Evolutionary conservation across 306 rosid genomes (phyloP).

Genomic region (Oemleria cerasiformis): DNA sequence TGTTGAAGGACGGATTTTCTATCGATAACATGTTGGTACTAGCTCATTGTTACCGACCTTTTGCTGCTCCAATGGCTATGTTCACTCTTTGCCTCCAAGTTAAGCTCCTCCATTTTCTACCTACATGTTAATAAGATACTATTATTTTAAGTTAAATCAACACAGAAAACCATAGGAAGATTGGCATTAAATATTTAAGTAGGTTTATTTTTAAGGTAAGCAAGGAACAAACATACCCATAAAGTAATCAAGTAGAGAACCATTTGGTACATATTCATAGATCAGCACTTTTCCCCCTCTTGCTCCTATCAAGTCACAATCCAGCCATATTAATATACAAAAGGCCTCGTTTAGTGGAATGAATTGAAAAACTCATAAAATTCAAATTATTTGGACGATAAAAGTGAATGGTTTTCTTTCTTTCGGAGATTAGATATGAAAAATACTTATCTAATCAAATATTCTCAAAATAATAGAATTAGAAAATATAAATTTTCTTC

Average conservation of each 20-base stretch:
- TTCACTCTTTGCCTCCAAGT: constrained; percentile 77
- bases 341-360: no score
- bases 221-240: constrained; percentile 40
- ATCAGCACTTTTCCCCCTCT: constrained; percentile 53
- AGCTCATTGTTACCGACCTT: constrained; percentile 32
- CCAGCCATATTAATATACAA: constrained; percentile 1
- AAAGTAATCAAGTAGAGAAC: constrained; percentile 71
- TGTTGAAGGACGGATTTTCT: neutral
- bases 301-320: constrained; percentile 35
- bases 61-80: constrained; percentile 82
- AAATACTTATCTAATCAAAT: no score
- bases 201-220: neutral
- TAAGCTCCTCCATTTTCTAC: constrained; percentile 52
- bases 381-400: no score
- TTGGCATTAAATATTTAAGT: neutral
- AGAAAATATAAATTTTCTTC: no score
- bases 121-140: constrained; percentile 19
- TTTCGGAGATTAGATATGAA: no score
- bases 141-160: neutral
- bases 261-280: constrained; percentile 78
- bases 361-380: no score
- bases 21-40: neutral
- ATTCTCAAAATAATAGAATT: no score
- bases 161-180: neutral
- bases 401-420: no score